Evolutionary conservation across 257 asterid species (phyloP).

Genomic region (Cinchona pubescens): DNA sequence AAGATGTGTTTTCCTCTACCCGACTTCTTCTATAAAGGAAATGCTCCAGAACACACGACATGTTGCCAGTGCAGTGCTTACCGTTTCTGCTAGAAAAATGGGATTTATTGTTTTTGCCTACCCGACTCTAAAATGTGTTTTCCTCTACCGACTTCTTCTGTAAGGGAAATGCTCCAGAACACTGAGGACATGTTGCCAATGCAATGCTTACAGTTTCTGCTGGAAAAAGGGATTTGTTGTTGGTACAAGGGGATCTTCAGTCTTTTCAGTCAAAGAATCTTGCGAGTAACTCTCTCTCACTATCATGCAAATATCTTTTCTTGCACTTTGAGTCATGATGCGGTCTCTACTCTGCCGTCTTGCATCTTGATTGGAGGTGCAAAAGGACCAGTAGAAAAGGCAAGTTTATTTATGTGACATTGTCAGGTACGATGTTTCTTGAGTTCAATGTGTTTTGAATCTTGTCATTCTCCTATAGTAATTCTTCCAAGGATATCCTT

Average conservation of each 20-base stretch:
- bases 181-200: no score
- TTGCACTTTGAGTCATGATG: neutral
- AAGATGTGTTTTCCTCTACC: neutral
- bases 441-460: neutral
- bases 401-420: neutral
- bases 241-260: constrained; percentile 11
- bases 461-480: neutral
- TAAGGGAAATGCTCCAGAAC: no score
- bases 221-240: no score
- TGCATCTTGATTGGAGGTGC: constrained; percentile 9
- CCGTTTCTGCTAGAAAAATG: constrained; percentile 6
- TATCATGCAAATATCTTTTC: neutral
- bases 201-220: no score
- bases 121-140: no score
- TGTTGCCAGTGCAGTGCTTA: neutral
- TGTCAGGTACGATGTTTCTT: neutral
- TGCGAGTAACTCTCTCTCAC: constrained; percentile 12
- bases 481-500: neutral
- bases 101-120: no score
- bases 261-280: neutral
- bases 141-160: no score
- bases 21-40: neutral
- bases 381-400: constrained; percentile 3
- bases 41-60: neutral
- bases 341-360: neutral